These are phyloP conservation scores for Stachybotrys elegans DNA, from an alignment of 2,329 filamentous ascomycete genomes.

Conservation along the genomic window DNA sequence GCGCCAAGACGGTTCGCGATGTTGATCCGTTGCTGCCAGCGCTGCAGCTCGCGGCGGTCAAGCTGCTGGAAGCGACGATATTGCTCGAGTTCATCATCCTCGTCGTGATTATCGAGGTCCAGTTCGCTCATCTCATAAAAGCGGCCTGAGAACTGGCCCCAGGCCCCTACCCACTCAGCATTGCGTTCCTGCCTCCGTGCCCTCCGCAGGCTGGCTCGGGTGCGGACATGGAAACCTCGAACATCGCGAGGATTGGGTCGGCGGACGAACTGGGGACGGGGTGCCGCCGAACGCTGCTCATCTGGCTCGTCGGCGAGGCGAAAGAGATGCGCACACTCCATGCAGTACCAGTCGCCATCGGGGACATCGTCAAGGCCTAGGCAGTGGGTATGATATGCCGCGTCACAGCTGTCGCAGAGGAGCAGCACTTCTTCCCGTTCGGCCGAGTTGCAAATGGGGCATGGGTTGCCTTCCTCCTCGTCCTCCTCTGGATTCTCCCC, in stretches of 20 bases:
- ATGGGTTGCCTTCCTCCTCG: slow-evolving; percentile 66
- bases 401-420: slow-evolving; percentile 87
- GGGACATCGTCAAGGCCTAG: slow-evolving; percentile 76
- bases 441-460: slow-evolving; percentile 75
- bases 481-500: slow-evolving; percentile 69
- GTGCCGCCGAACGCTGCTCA: slow-evolving; percentile 26
- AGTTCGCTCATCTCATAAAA: slow-evolving; percentile 53
- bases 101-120: slow-evolving; percentile 35
- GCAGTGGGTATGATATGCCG: slow-evolving; percentile 87
- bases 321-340: slow-evolving; percentile 63
- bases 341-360: slow-evolving; percentile 81
- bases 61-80: slow-evolving; percentile 49
- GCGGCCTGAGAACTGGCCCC: slow-evolving; percentile 58
- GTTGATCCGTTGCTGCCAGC: slow-evolving; percentile 79
- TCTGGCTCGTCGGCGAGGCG: slow-evolving; percentile 26
- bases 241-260: slow-evolving; percentile 25
- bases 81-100: slow-evolving; percentile 62
- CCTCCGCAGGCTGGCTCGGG: slow-evolving; percentile 51
- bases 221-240: slow-evolving; percentile 40
- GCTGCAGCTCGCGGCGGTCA: slow-evolving; percentile 56
- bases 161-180: slow-evolving; percentile 85
- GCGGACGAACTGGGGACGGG: slow-evolving; percentile 21
- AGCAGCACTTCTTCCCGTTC: slow-evolving; percentile 82
- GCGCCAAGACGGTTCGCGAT: slow-evolving; percentile 78
- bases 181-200: slow-evolving; percentile 60